Evolutionary conservation across 148 eudicot genomes (phyloP).

Genomic region (Dysphania ambrosioides): DNA sequence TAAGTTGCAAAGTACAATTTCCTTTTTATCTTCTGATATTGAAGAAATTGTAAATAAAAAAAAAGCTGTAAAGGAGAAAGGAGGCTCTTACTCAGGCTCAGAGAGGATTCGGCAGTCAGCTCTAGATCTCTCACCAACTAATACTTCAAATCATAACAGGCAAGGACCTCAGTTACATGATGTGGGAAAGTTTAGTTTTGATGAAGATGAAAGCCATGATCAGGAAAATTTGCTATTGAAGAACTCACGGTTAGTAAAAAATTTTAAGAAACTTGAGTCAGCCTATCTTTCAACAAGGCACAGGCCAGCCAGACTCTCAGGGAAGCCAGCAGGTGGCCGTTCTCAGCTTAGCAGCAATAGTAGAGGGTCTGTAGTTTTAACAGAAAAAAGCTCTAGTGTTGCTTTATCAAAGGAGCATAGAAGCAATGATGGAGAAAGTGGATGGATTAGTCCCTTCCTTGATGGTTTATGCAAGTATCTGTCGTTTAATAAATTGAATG

Average conservation of each 20-base stretch:
- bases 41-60: slow-evolving; percentile 65
- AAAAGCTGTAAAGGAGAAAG: slow-evolving; percentile 44
- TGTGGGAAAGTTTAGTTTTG: slow-evolving; percentile 33
- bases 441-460: slow-evolving; percentile 82
- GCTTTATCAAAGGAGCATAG: slow-evolving; percentile 39
- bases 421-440: slow-evolving; percentile 42
- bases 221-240: slow-evolving; percentile 47
- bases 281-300: slow-evolving; percentile 74
- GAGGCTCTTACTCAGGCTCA: slow-evolving; percentile 31
- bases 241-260: slow-evolving; percentile 67
- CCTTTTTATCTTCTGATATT: slow-evolving; percentile 73
- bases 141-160: slow-evolving; percentile 44
- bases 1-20: slow-evolving; percentile 60
- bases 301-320: slow-evolving; percentile 45
- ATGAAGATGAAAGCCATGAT: slow-evolving; percentile 33
- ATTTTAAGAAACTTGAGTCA: slow-evolving; percentile 83
- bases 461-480: slow-evolving; percentile 90
- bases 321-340: slow-evolving; percentile 39
- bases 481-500: slow-evolving; percentile 60
- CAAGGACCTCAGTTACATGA: slow-evolving; percentile 33
- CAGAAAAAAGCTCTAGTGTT: slow-evolving; percentile 59
- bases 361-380: slow-evolving; percentile 56
- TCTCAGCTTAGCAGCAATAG: slow-evolving; percentile 62
- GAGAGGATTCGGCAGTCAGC: slow-evolving; percentile 33
- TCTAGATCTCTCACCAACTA: slow-evolving; percentile 28